phyloP scores from a whole-genome alignment of 2,329 filamentous ascomycete species.

The Talaromyces sp. region DNA sequence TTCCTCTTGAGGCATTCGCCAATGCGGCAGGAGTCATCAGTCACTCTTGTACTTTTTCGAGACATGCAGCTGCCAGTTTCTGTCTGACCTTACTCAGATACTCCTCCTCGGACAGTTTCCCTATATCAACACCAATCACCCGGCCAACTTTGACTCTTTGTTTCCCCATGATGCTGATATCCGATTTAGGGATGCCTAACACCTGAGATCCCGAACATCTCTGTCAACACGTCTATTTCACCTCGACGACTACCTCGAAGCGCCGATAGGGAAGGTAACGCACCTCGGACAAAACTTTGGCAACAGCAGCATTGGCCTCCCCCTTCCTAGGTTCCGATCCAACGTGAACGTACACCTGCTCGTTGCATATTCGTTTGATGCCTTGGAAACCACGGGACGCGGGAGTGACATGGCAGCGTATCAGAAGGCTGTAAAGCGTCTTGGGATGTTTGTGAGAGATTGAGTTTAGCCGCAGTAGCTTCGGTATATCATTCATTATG shows the following conservation, averaged over 20 bases:
- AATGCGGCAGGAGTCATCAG: background rate
- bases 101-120: conserved; percentile 28
- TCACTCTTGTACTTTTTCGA: background rate
- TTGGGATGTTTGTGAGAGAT: background rate
- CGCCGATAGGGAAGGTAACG: conserved; percentile 11
- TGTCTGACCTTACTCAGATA: conserved; percentile 22
- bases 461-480: background rate
- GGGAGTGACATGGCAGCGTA: conserved; percentile 64
- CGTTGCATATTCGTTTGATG: conserved; percentile 52
- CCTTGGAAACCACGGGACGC: conserved; percentile 59
- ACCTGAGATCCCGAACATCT: conserved; percentile 35
- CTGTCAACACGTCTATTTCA: background rate
- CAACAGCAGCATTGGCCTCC: conserved; percentile 63
- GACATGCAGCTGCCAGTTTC: background rate
- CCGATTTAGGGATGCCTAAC: conserved; percentile 58
- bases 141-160: conserved; percentile 59
- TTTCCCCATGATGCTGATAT: conserved; percentile 57
- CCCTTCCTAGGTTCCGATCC: conserved; percentile 61
- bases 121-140: conserved; percentile 26
- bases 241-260: too few species aligned
- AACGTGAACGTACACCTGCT: conserved; percentile 60
- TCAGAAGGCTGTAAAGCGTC: conserved; percentile 44
- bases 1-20: background rate
- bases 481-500: background rate
- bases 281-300: conserved; percentile 58